Evolutionary conservation across 2,329 filamentous ascomycete genomes (phyloP).

Genomic region (Amphichorda felina): DNA sequence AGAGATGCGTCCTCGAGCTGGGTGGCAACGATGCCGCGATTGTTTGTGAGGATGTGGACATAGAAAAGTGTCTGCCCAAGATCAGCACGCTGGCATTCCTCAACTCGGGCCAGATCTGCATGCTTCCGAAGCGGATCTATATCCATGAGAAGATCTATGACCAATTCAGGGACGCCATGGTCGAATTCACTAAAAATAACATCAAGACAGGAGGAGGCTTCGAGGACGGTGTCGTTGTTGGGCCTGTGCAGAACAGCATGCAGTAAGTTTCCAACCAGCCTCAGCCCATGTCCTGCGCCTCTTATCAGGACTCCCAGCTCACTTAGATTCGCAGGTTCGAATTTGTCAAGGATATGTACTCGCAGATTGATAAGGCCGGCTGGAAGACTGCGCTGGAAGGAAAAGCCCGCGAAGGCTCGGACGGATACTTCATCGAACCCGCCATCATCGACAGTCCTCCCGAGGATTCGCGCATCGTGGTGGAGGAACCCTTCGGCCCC

Average conservation of each 20-base stretch:
- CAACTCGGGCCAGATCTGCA: constrained; percentile 34
- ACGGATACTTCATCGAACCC: constrained; percentile 45
- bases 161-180: constrained; percentile 13
- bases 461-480: constrained; percentile 41
- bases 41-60: constrained; percentile 37
- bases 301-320: background rate
- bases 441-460: constrained; percentile 51
- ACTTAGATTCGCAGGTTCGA: constrained; percentile 15
- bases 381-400: constrained; percentile 26
- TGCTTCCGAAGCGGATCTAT: constrained; percentile 43
- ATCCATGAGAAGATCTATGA: constrained; percentile 47
- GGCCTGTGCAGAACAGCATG: constrained; percentile 44
- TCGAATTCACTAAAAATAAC: constrained; percentile 10
- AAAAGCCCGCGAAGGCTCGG: constrained; percentile 7
- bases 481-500: constrained; percentile 42
- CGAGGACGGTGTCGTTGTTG: constrained; percentile 26
- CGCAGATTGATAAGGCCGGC: constrained; percentile 28
- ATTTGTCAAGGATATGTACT: constrained; percentile 37
- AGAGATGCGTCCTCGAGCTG: constrained; percentile 5
- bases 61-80: constrained; percentile 17
- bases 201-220: constrained; percentile 30
- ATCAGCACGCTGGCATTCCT: constrained; percentile 39
- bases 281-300: too few relatives aligned
- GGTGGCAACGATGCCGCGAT: constrained; percentile 41
- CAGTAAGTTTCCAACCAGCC: constrained; percentile 41